phyloP scores from a whole-genome alignment of 148 eudicot species.

The Camellia japonica region DNA sequence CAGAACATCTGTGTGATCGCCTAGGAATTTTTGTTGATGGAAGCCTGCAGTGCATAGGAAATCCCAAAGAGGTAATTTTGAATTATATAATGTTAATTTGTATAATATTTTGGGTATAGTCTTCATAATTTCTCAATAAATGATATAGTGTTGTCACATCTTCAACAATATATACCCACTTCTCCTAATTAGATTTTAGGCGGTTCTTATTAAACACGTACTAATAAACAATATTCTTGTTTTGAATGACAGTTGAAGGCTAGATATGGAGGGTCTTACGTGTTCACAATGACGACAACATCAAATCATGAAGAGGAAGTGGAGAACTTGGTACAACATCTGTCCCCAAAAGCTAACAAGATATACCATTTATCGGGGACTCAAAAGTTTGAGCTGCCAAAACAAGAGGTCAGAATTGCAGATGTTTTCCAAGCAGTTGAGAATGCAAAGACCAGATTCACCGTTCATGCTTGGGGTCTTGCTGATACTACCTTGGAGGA shows the following conservation, averaged over 20 bases:
- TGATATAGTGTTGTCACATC: no score
- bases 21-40: constrained; percentile 92
- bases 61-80: constrained; percentile 68
- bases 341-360: constrained; percentile 39
- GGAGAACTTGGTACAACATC: constrained; percentile 39
- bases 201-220: neutral
- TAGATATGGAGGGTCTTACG: constrained; percentile 68
- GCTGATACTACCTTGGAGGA: no score
- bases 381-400: no score
- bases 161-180: no score
- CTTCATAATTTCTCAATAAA: no score
- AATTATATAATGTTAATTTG: no score
- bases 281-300: constrained; percentile 63
- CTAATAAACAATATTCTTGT: neutral
- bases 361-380: constrained; percentile 22
- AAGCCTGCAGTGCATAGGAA: constrained; percentile 80
- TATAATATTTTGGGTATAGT: no score
- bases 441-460: no score
- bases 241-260: constrained; percentile 53
- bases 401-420: no score
- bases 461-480: no score
- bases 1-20: constrained; percentile 85
- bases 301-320: constrained; percentile 40
- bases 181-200: no score
- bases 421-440: no score